Evolutionary conservation across 441 rosid species (phyloP), one percentile per base, ranked within the genome.

Genomic region (Populus hybrid): DNA sequence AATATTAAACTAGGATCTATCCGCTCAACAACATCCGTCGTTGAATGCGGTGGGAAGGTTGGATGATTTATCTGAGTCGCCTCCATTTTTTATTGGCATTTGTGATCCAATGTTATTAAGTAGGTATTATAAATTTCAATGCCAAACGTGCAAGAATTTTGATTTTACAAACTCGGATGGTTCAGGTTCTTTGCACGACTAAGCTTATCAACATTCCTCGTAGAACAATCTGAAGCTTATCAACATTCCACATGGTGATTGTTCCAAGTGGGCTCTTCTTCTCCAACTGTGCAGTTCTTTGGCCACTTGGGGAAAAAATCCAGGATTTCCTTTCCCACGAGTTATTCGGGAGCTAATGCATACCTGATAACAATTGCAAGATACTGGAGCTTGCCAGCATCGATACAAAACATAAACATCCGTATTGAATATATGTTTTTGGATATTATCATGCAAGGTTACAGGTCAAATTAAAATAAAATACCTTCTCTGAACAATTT

Each of bases 281-380:
- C 36, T 38, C 42, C 42, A 38, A 9, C 11, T 9, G 42, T 38
- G 42, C 42, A 38, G 42, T 38, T 38, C 11, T 38, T 38, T 3
- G 42, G 42, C 42, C 42, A 9, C 42, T 0, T 9, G 42, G 3
- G 8, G 36, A 2, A 38, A 2, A 36, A 38, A 10, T 38, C 42
- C 42, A 9, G 42, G 42, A 38, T 38, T 38, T 38, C 42, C 42
- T 10, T 9, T 10, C 42, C 11, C 42, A 38, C 42, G 11, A 38
- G 3, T 8, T 38, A 38, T 38, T 38, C 0, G 42, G 11, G 42
- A 92, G 98, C 84, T 86, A 69, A 74, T 89, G 46, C 64, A 90
- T 75, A 50, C 87, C 80, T 4, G 84, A 57, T 79, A 81, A 85
- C 97, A 73, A 93, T 69, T 67, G 96, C 98, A 67, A 90, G 87